Evolutionary conservation across 352 stramenopile species (phyloP).

Genomic region (Phytophthora sp.): DNA sequence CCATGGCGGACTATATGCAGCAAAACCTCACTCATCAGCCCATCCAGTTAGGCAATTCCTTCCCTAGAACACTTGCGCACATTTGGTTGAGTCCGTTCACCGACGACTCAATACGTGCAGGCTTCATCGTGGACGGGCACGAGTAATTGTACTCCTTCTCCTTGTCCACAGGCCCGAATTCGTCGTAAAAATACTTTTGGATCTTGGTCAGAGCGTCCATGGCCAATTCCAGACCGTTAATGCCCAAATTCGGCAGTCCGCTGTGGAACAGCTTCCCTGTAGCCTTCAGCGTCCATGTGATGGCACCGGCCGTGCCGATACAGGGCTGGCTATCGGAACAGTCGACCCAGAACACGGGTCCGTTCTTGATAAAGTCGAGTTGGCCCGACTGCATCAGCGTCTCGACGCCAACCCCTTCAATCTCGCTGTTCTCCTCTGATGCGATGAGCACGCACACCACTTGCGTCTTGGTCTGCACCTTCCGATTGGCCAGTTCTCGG

Average conservation of each 20-base stretch:
- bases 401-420: slow-evolving; percentile 89
- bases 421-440: slow-evolving; percentile 87
- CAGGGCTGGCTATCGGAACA: slow-evolving; percentile 92
- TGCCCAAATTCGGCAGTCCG: slow-evolving; percentile 87
- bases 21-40: neutral
- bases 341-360: slow-evolving; percentile 93
- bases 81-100: slow-evolving; percentile 86
- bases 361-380: slow-evolving; percentile 93
- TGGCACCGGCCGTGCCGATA: slow-evolving; percentile 88
- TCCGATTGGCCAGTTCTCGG: slow-evolving; percentile 72
- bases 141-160: slow-evolving; percentile 93
- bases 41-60: neutral
- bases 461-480: slow-evolving; percentile 75
- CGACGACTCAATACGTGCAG: slow-evolving; percentile 83
- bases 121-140: slow-evolving; percentile 89
- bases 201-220: slow-evolving; percentile 88
- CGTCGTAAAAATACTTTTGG: slow-evolving; percentile 90
- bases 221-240: slow-evolving; percentile 90
- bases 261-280: slow-evolving; percentile 93
- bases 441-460: slow-evolving; percentile 92
- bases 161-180: slow-evolving; percentile 83
- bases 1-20: slow-evolving; percentile 77
- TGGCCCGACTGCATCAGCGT: slow-evolving; percentile 87
- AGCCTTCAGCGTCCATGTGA: slow-evolving; percentile 91
- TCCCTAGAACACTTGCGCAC: slow-evolving; percentile 32